These are phyloP conservation scores for Tephrocybe sp. DNA, from an alignment of 768 basidiomycete species.

Conservation along the genomic window DNA sequence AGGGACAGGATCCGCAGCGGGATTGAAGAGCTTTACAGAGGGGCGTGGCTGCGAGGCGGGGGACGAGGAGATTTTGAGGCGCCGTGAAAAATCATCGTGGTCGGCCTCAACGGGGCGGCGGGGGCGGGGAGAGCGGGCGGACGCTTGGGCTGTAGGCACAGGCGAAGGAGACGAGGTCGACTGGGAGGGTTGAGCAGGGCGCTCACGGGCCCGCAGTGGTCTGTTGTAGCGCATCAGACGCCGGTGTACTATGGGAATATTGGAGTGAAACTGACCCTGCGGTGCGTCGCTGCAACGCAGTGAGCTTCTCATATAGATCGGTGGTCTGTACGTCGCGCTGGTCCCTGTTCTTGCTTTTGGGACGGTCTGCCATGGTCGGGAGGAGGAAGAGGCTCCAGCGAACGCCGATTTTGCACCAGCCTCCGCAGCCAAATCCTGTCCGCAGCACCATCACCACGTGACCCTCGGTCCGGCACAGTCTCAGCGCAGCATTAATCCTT, in stretches of 20 bases:
- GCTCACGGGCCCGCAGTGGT: conserved; percentile 43
- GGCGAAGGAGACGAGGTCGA: conserved; percentile 27
- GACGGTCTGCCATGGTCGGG: conserved; percentile 30
- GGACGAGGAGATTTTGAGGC: conserved; percentile 64
- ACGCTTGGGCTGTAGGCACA: conserved; percentile 18
- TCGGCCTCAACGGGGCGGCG: conserved; percentile 49
- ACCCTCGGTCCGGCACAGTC: not conserved
- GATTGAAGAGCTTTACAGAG: conserved; percentile 65
- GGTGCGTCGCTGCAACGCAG: conserved; percentile 65
- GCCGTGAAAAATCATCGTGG: conserved; percentile 71
- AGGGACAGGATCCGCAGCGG: conserved; percentile 66
- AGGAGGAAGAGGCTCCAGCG: conserved; percentile 9
- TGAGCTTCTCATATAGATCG: conserved; percentile 57
- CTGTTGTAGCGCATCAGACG: conserved; percentile 27
- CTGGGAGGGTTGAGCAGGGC: conserved; percentile 22
- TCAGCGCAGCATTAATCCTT: not conserved
- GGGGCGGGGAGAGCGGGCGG: conserved; percentile 21
- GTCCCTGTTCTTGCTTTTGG: conserved; percentile 41
- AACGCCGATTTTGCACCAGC: conserved; percentile 11
- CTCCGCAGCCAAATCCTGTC: conserved; percentile 14
- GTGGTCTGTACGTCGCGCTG: conserved; percentile 41
- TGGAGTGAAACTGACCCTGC: conserved; percentile 46
- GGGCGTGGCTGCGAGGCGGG: conserved; percentile 35
- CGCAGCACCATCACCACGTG: conserved; percentile 22
- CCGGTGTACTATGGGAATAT: not conserved